A percentile compares a stretch with the other conserved stretches of the same genome.
phyloP scores from a whole-genome alignment of 768 basidiomycete species.

The Sporobolomyces roseus region DNA sequence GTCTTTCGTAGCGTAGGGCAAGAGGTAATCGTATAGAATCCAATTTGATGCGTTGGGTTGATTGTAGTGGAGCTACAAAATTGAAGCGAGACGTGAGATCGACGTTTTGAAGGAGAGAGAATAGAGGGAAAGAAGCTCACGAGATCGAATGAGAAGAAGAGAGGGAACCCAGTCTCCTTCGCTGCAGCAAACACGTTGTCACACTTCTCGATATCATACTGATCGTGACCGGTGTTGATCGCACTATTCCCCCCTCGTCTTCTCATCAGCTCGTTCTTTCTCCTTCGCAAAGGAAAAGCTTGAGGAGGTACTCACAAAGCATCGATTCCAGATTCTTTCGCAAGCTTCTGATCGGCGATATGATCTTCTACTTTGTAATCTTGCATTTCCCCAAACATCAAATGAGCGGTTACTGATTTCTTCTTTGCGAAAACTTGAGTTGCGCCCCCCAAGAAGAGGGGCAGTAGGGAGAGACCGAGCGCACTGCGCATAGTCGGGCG shows the following conservation, averaged over 20 bases:
- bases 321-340: slow-evolving; percentile 12
- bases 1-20: not conserved
- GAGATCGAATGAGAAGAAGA: slow-evolving; percentile 36
- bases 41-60: not conserved
- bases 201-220: slow-evolving; percentile 8
- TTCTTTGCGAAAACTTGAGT: not conserved
- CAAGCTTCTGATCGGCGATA: not conserved
- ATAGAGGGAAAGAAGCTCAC: not conserved
- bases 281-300: not conserved
- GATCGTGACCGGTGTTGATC: slow-evolving; percentile 19
- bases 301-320: slow-evolving; percentile 17
- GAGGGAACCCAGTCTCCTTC: not conserved
- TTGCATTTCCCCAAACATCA: slow-evolving; percentile 24
- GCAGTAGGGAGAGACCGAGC: slow-evolving; percentile 6
- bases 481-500: not conserved
- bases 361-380: slow-evolving; percentile 18
- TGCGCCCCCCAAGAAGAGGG: too few relatives aligned
- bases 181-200: slow-evolving; percentile 26
- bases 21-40: slow-evolving; percentile 17
- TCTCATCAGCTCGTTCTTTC: too few relatives aligned
- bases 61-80: slow-evolving; percentile 16
- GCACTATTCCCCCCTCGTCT: too few relatives aligned
- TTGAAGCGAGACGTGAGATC: too few relatives aligned
- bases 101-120: not conserved
- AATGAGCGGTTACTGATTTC: not conserved